These are phyloP conservation scores for Ceratobasidium sp. DNA, from an alignment of 1,284 basidiomycete species.

Conservation along the genomic window DNA sequence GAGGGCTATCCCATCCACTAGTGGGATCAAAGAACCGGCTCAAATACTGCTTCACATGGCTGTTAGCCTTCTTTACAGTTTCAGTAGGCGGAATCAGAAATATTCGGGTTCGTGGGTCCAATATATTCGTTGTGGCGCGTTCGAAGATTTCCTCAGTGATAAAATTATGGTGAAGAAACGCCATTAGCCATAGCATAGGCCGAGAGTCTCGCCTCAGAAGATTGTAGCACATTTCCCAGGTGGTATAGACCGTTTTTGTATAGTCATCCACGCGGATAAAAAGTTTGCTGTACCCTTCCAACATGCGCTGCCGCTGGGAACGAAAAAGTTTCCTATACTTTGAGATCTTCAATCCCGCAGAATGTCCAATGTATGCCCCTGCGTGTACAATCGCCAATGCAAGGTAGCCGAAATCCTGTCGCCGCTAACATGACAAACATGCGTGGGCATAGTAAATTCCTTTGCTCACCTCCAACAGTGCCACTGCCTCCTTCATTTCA, in stretches of 20 bases:
- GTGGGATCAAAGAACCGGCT: background rate
- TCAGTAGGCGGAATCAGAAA: too few relatives aligned
- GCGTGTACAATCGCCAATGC: constrained; percentile 7
- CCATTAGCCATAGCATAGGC: background rate
- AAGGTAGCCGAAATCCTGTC: background rate
- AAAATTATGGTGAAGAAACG: background rate
- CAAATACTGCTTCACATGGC: background rate
- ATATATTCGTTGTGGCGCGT: background rate
- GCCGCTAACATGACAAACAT: background rate
- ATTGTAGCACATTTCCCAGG: constrained; percentile 5
- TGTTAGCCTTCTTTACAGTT: too few relatives aligned
- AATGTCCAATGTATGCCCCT: constrained; percentile 6
- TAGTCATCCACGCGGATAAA: background rate
- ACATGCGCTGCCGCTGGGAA: background rate
- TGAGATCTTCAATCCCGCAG: background rate
- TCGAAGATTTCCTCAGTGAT: background rate
- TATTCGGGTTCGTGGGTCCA: background rate
- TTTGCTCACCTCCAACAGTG: constrained; percentile 2
- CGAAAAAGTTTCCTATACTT: background rate
- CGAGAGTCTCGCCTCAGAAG: background rate
- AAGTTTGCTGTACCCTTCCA: background rate
- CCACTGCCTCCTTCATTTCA: background rate
- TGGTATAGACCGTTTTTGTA: background rate
- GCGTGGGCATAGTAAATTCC: background rate
- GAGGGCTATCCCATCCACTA: background rate